Conservation (phyloP, 2,329 filamentous ascomycete species). For the Sclerotinia nivalis region DNA sequence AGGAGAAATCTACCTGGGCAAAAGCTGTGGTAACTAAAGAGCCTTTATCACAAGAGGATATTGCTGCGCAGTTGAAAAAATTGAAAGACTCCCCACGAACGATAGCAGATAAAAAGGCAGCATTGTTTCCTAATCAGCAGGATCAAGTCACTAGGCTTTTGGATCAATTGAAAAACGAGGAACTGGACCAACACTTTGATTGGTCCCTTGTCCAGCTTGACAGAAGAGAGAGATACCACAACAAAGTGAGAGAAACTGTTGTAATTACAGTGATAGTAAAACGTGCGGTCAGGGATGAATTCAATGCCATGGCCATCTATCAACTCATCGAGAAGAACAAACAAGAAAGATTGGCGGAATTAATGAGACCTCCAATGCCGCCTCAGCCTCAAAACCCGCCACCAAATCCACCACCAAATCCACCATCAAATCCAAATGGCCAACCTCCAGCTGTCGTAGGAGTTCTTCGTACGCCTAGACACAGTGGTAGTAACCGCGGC, state of each 20-base stretch:
- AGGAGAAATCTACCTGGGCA: constrained; percentile 37
- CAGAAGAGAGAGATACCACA: constrained; percentile 24
- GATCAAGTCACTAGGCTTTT: constrained; percentile 37
- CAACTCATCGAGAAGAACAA: constrained; percentile 31
- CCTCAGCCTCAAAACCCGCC: constrained; percentile 11
- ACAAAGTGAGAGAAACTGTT: constrained; percentile 33
- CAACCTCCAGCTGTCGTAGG: constrained; percentile 2
- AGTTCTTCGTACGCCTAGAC: not conserved
- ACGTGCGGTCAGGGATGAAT: constrained; percentile 29
- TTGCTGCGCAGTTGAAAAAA: constrained; percentile 35
- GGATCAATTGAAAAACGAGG: constrained; percentile 33
- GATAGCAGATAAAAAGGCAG: constrained; percentile 37
- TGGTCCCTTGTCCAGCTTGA: constrained; percentile 40
- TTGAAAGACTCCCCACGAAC: constrained; percentile 33
- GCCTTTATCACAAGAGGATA: constrained; percentile 35
- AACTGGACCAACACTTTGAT: constrained; percentile 34
- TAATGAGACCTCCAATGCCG: constrained; percentile 24
- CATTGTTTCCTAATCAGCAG: constrained; percentile 35
- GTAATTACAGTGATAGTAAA: constrained; percentile 38
- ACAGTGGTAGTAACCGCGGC: not conserved
- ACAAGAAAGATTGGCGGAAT: constrained; percentile 23
- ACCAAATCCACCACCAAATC: constrained; percentile 14
- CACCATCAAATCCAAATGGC: constrained; percentile 13
- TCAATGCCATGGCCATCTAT: constrained; percentile 30
- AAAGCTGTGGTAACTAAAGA: constrained; percentile 35